phyloP scores from a whole-genome alignment of 1,284 basidiomycete genomes.

The Rhodotorula sp. region DNA sequence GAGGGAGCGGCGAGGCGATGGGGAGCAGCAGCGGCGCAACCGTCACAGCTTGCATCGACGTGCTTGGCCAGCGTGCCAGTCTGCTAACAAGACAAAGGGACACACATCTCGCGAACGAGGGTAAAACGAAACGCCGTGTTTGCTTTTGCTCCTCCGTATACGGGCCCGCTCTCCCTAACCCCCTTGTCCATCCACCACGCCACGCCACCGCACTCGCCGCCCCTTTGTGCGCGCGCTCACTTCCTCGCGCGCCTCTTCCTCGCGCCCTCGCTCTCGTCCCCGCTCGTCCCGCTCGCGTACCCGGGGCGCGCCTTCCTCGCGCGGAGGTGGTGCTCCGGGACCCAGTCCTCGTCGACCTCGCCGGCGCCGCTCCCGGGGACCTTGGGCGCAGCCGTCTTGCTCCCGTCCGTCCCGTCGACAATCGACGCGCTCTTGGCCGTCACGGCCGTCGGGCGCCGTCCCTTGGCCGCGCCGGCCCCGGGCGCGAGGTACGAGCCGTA shows the following conservation, averaged over 20 bases:
- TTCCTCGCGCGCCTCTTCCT: conserved; percentile 4
- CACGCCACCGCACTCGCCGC: not conserved
- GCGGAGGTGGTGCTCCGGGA: conserved; percentile 41
- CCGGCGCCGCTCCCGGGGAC: conserved; percentile 9
- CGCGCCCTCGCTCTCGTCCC: conserved; percentile 20
- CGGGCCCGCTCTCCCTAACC: no score
- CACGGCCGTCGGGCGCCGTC: conserved; percentile 14
- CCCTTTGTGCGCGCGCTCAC: not conserved
- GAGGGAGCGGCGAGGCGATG: no score
- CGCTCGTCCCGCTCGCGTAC: conserved; percentile 12
- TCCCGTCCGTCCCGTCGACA: conserved; percentile 11
- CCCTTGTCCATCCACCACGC: not conserved
- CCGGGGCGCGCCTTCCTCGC: conserved; percentile 5
- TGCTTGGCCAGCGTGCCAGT: no score
- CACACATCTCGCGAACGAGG: no score
- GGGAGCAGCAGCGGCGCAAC: not conserved
- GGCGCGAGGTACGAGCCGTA: conserved; percentile 37
- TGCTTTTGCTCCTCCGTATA: not conserved
- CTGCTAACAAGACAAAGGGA: no score
- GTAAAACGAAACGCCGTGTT: not conserved
- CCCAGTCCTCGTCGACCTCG: conserved; percentile 37
- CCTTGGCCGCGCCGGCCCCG: conserved; percentile 2
- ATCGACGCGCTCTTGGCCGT: conserved; percentile 21
- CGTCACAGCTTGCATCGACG: no score
- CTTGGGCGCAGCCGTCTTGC: no score